Evolutionary conservation across 2,329 filamentous ascomycete species (phyloP), one percentile per base, ranked within the genome.

Genomic region (Fusarium sp.): DNA sequence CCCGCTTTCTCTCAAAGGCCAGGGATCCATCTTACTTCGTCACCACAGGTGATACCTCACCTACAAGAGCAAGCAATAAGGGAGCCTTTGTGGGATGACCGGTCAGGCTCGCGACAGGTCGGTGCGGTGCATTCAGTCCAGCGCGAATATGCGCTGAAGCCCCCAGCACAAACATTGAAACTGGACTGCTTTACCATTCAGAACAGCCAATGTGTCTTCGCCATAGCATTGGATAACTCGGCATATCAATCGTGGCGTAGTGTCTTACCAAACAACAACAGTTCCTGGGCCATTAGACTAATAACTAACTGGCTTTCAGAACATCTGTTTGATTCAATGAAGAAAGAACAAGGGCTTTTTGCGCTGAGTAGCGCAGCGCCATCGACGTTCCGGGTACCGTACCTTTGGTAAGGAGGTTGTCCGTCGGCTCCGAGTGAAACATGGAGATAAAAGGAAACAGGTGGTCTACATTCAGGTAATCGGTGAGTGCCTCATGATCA

Each of bases 371-470:
- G 51, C 47, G 37, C 30, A 55, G 53, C 67, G 65, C 67, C 61
- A 52, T 61, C 18, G 8, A 57, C 29, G 24, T 29, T 52, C 54
- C 67, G 37, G 51, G 51, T 60, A 68, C 63, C 57, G 54, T 44
- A 70, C 54, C 67, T 67, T 48, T 54, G 63, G 62, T 48, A 67
- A 57, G 41, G 16, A 41, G 48, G 40, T 46, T 57, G 51, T 30
- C 52, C 37, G 18, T 71, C 67, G 67, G 63, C 42, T 70, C 54
- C 63, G 58, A 64, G 42, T 65, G 63, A 47, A 58, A 65, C 44
- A 61, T 65, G 62, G 61, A 42, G 45, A 59, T 37, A 44, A 42
- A 57, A 42, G 34, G 24, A 27, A 37, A 62, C 30, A 60, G 20
- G 32, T 20, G 20, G 32, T 20, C 20, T 42, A 42, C n/a, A 42